Evolutionary conservation across 306 rosid species (phyloP), one percentile per base, ranked within the genome.

Genomic region (Ormosia emarginata): DNA sequence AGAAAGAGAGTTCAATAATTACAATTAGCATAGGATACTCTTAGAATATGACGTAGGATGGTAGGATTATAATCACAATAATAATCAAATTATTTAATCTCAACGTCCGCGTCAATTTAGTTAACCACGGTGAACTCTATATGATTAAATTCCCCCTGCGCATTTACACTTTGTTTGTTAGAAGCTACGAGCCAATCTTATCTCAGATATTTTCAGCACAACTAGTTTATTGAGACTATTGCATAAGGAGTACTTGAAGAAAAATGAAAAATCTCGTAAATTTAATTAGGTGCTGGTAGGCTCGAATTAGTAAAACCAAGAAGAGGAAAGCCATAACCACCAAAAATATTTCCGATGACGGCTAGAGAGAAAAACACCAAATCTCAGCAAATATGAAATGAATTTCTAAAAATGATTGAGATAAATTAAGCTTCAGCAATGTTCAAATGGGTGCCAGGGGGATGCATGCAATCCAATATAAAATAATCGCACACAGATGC

Each of bases 1-100:
- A 50, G 12, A 83, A 77, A 83, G 79, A 8, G 18, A 11, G 72
- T 52, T 83, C 5, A 56, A 24, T 24, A 24, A 24, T 24, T 24
- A 24, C 24, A 24, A 81, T 53, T 63, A 77, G 80, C 83, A 83
- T 83, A 52, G 79, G 83, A 78, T 83, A 30, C 86, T 71, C 55
- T 39, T 2, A 70, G 50, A 69, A 77, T 32, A 33, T 41, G 3
- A 66, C n/a, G 24, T 78, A 77, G 49, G 81, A 64, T 11, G 9
- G 24, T 66, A 65, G 49, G 81, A 64, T 49, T 62, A 17, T 64
- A 63, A 3, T 77, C 53, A 49, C 24, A 64, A 37, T 65, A 64
- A 37, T 65, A 62, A 14, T 75, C 44, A 67, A 34, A 65, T 53
- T 50, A 65, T 56, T 66, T 30, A 74, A 81, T 53, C 8, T 40